These are phyloP conservation scores for Colletotrichum tofieldiae DNA, from an alignment of 2,329 filamentous ascomycete species.

Conservation along the genomic window DNA sequence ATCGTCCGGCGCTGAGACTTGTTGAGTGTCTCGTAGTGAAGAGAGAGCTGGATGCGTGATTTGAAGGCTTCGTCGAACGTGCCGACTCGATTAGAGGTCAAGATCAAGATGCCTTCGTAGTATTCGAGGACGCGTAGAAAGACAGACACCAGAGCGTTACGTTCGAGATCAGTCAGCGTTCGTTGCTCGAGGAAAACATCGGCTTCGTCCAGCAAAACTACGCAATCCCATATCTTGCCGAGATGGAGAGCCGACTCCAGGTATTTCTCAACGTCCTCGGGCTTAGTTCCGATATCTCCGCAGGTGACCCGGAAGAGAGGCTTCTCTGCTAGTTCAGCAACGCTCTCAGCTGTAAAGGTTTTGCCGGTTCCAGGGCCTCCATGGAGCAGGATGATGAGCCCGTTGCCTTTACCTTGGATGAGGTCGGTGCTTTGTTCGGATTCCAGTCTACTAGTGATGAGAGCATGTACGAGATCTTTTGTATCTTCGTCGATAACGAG, in stretches of 20 bases:
- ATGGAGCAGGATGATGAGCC: constrained; percentile 53
- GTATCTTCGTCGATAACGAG: constrained; percentile 41
- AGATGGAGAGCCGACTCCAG: constrained; percentile 50
- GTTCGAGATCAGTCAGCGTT: constrained; percentile 72
- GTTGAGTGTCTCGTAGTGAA: constrained; percentile 51
- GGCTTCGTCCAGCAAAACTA: constrained; percentile 50
- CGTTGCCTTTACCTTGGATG: constrained; percentile 52
- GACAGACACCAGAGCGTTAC: constrained; percentile 50
- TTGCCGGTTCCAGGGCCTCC: constrained; percentile 54
- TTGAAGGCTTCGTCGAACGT: constrained; percentile 56
- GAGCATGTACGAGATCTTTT: constrained; percentile 51
- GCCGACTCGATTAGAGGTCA: constrained; percentile 45
- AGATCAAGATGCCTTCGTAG: no score
- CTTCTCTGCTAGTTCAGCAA: constrained; percentile 52
- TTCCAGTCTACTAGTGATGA: constrained; percentile 45
- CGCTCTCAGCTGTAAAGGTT: constrained; percentile 54
- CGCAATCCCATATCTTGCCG: constrained; percentile 51
- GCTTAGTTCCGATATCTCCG: no score
- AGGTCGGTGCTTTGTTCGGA: constrained; percentile 45
- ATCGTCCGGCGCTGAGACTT: constrained; percentile 36
- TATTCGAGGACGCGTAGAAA: constrained; percentile 54
- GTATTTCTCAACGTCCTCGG: constrained; percentile 53
- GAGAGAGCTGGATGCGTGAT: constrained; percentile 53
- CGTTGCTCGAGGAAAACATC: constrained; percentile 50
- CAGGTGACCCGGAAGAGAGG: constrained; percentile 53